phyloP scores from a whole-genome alignment of 768 basidiomycete genomes.

The Tubosaeta sp. region DNA sequence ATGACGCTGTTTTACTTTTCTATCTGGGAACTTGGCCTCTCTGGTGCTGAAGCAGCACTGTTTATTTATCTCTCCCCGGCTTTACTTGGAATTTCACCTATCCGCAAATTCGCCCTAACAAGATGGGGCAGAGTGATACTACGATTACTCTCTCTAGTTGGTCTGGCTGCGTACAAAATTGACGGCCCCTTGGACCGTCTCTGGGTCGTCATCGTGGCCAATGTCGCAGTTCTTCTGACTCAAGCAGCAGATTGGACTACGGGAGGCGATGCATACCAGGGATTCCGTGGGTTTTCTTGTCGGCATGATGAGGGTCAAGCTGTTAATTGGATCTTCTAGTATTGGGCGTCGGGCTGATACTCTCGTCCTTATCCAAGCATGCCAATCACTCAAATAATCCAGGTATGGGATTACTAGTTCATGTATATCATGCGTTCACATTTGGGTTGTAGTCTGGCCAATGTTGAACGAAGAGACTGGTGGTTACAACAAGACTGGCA shows the following conservation, averaged over 20 bases:
- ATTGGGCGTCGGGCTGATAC: constrained; percentile 58
- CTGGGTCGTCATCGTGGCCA: constrained; percentile 52
- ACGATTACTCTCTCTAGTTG: constrained; percentile 47
- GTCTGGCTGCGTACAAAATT: constrained; percentile 49
- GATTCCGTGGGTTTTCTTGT: constrained; percentile 37
- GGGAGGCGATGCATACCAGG: constrained; percentile 42
- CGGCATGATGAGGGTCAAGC: background rate
- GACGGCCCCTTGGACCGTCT: constrained; percentile 53
- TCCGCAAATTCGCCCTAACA: constrained; percentile 45
- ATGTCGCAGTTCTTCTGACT: constrained; percentile 44
- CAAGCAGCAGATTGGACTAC: constrained; percentile 53
- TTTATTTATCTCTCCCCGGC: constrained; percentile 67
- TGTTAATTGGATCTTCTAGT: constrained; percentile 37
- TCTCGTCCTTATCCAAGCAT: constrained; percentile 69
- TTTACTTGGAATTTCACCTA: constrained; percentile 45
- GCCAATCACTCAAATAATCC: constrained; percentile 80
- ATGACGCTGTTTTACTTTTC: constrained; percentile 89
- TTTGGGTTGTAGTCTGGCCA: constrained; percentile 60
- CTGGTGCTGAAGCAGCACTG: constrained; percentile 76
- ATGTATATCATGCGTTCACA: background rate
- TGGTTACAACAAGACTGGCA: constrained; percentile 66
- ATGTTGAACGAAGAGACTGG: constrained; percentile 62
- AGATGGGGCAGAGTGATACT: constrained; percentile 47
- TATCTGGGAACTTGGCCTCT: constrained; percentile 83
- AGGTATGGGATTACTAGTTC: constrained; percentile 32